Evolutionary conservation across 352 stramenopile species (phyloP), one percentile per base, ranked within the genome.

Genomic region (Blastocystis hominis): DNA sequence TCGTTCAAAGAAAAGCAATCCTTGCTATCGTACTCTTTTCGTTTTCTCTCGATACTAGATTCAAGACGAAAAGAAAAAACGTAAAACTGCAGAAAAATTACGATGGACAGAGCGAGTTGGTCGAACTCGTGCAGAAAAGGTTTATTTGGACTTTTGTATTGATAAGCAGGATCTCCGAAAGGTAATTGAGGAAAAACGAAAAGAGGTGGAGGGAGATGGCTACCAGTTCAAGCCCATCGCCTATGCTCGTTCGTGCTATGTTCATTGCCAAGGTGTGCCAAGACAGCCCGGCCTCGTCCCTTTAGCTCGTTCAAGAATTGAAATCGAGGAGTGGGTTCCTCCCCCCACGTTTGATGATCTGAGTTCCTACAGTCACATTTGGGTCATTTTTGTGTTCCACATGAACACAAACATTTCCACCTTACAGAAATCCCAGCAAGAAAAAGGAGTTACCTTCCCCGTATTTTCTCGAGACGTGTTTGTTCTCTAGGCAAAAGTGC

Each of bases 361-460:
- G 7, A 91, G 94, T 77, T 91, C 95, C 87, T 96, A 94, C 88
- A 94, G 91, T 80, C 93, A 96, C 87, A 66, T 94, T 20, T 96
- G 93, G 93, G 92, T 96, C n/a, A 89, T 96, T 72, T 96, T 96
- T 53, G 92, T 94, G 69, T 96, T 96, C 88, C 93, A 96, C 62
- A 92, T 94, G 86, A 96, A 96, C 90, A 96, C 93, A 6, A 96
- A 96, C 80, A 68, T 93, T 69, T 94, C 93, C 88, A 94, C 63
- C 36, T 54, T 86, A 15, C 59, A 46, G 20, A 72, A 68, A 75
- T 86, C 76, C 40, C 34, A 10, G 7, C 89, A 53, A 20, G 86
- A 88, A 13, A 68, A 77, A 13, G 76, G 76, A 15, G 38, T 86
- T 1, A 86, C 76, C 4, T 86, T 86, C 4, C 76, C 76, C 77